phyloP scores from a whole-genome alignment of 148 eudicot species.

The Chenopodium quinoa region DNA sequence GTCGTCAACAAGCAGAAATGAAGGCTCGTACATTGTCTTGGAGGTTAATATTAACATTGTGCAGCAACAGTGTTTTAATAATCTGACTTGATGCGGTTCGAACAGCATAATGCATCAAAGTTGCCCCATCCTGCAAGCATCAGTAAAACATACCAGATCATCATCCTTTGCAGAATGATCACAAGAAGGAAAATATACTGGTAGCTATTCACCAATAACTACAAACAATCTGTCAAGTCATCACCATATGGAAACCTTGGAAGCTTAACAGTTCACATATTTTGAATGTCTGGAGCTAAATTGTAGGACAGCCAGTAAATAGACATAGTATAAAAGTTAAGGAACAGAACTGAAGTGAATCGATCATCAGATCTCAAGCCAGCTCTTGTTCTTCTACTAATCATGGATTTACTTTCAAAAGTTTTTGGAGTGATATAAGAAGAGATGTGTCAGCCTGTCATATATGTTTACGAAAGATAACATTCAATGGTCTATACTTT shows the following conservation, averaged over 20 bases:
- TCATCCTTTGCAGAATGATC: not conserved
- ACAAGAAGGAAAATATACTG: not conserved
- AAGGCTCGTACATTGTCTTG: conserved; percentile 65
- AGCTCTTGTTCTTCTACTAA: not conserved
- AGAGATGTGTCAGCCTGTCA: not conserved
- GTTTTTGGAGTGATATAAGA: no score
- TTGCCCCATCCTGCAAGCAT: conserved; percentile 72
- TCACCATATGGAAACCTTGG: not conserved
- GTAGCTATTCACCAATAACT: not conserved
- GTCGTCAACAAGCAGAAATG: conserved; percentile 5
- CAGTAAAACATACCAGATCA: conserved; percentile 7
- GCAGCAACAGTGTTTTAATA: conserved; percentile 72
- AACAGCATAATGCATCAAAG: conserved; percentile 94
- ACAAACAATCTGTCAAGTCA: not conserved
- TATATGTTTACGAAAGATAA: not conserved
- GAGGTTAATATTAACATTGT: conserved; percentile 83
- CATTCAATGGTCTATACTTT: not conserved
- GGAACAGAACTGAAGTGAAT: not conserved
- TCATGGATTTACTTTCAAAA: no score
- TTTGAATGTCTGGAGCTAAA: no score
- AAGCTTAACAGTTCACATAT: not conserved
- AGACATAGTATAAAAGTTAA: not conserved
- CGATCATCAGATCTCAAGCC: not conserved
- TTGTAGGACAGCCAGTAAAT: not conserved
- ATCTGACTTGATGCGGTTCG: conserved; percentile 65